phyloP scores from a whole-genome alignment of 768 basidiomycete species.

The Rubroboletus satanas region DNA sequence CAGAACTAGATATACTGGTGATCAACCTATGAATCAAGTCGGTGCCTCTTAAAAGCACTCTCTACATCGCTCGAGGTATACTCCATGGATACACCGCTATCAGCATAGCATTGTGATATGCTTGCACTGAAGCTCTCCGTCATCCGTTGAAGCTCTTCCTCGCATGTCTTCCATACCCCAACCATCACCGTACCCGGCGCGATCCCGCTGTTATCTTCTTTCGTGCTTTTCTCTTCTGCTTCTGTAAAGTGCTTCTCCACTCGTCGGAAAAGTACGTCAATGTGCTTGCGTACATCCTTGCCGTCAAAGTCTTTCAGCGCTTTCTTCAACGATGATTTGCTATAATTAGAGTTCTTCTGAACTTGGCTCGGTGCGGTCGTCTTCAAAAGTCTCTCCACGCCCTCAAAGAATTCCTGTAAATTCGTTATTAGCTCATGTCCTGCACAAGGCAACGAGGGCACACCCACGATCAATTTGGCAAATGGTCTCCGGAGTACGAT shows the following conservation, averaged over 20 bases:
- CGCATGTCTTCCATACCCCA: slow-evolving; percentile 89
- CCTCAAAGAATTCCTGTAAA: slow-evolving; percentile 88
- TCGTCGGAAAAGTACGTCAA: slow-evolving; percentile 83
- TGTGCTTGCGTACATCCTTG: slow-evolving; percentile 86
- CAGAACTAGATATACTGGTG: slow-evolving; percentile 5
- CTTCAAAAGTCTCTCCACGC: slow-evolving; percentile 81
- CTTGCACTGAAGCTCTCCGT: slow-evolving; percentile 65
- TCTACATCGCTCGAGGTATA: slow-evolving; percentile 75
- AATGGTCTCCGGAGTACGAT: slow-evolving; percentile 85
- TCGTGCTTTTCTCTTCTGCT: slow-evolving; percentile 61
- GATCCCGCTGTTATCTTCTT: slow-evolving; percentile 51
- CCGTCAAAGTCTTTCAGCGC: slow-evolving; percentile 78
- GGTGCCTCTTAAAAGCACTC: slow-evolving; percentile 67
- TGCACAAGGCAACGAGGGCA: neutral
- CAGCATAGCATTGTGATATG: slow-evolving; percentile 77
- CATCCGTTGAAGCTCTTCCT: slow-evolving; percentile 74
- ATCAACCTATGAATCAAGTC: slow-evolving; percentile 26
- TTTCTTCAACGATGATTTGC: slow-evolving; percentile 74
- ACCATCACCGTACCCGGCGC: slow-evolving; percentile 64
- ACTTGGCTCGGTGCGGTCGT: slow-evolving; percentile 77
- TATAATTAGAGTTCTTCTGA: slow-evolving; percentile 69
- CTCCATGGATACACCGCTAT: slow-evolving; percentile 68
- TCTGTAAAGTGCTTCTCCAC: slow-evolving; percentile 97
- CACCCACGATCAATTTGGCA: slow-evolving; percentile 77
- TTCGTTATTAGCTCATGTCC: slow-evolving; percentile 4